phyloP scores from a whole-genome alignment of 768 basidiomycete genomes.

The Cystofilobasidium capitatum region DNA sequence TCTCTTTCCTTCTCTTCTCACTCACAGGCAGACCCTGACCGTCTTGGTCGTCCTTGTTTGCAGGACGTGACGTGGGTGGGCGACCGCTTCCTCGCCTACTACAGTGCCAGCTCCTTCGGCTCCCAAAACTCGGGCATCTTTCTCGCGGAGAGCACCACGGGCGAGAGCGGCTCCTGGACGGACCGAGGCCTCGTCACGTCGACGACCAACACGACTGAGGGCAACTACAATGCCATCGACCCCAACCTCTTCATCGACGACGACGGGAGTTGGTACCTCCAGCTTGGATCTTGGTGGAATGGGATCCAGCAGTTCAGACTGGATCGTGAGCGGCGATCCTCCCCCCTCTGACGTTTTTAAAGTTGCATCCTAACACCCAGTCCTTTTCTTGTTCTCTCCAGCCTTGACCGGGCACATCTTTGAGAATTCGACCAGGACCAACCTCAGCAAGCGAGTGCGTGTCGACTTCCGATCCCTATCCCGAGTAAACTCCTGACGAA shows the following conservation, averaged over 20 bases:
- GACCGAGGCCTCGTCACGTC: constrained; percentile 48
- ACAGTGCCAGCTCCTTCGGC: constrained; percentile 50
- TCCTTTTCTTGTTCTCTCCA: no score
- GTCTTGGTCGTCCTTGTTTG: constrained; percentile 35
- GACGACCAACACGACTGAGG: constrained; percentile 35
- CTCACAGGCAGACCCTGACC: neutral
- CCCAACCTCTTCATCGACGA: constrained; percentile 33
- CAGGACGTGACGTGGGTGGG: constrained; percentile 39
- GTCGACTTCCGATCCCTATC: neutral
- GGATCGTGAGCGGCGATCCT: constrained; percentile 3
- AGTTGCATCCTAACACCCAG: no score
- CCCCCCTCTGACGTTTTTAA: no score
- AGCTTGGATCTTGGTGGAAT: constrained; percentile 52
- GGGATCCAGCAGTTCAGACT: constrained; percentile 46
- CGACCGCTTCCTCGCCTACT: constrained; percentile 43
- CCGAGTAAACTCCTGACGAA: constrained; percentile 42
- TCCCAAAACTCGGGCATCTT: constrained; percentile 51
- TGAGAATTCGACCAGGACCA: neutral
- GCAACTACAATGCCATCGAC: constrained; percentile 43
- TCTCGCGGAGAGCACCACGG: constrained; percentile 49
- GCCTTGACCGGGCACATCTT: no score
- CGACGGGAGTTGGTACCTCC: constrained; percentile 46
- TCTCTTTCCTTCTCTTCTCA: neutral
- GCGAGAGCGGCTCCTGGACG: constrained; percentile 39
- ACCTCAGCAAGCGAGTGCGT: neutral